A percentile compares a stretch with the other conserved stretches of the same genome.
These are phyloP conservation scores for Emergomyces orientalis DNA, from an alignment of 2,329 filamentous ascomycete genomes.

Conservation along the genomic window DNA sequence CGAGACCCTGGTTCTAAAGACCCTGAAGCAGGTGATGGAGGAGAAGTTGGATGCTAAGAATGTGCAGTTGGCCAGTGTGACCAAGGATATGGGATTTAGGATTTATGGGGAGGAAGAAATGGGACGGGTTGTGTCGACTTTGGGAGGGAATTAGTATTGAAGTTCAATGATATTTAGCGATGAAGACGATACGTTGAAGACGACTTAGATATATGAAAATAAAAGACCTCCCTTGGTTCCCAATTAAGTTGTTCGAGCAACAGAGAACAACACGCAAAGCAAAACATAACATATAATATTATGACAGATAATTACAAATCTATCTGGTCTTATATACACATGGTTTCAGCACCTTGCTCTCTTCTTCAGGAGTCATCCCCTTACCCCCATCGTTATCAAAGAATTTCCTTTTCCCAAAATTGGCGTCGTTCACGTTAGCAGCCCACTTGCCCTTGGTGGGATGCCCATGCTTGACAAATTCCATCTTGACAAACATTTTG, in stretches of 20 bases:
- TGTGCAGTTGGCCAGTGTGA: slow-evolving; percentile 94
- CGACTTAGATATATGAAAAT: background rate
- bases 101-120: slow-evolving; percentile 99
- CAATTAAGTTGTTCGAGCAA: background rate
- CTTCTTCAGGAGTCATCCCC: slow-evolving; percentile 49
- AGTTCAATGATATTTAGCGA: slow-evolving; percentile 3
- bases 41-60: slow-evolving; percentile 99
- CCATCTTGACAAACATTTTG: slow-evolving; percentile 98
- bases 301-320: slow-evolving; percentile 9
- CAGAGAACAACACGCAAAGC: background rate
- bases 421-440: slow-evolving; percentile 22
- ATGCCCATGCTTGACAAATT: slow-evolving; percentile 74
- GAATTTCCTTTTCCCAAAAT: slow-evolving; percentile 43
- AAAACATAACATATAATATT: slow-evolving; percentile 3
- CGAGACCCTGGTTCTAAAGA: slow-evolving; percentile 92
- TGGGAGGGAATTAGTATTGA: slow-evolving; percentile 34
- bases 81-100: slow-evolving; percentile 93
- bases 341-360: slow-evolving; percentile 73
- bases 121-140: slow-evolving; percentile 76
- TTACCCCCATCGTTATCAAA: slow-evolving; percentile 49
- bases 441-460: slow-evolving; percentile 66
- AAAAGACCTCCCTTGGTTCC: background rate
- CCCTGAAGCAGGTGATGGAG: slow-evolving; percentile 99
- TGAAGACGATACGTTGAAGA: background rate
- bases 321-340: slow-evolving; percentile 91